Base-by-base conservation (phyloP, 2,329 filamentous ascomycete genomes). In the Microsporum canis region DNA sequence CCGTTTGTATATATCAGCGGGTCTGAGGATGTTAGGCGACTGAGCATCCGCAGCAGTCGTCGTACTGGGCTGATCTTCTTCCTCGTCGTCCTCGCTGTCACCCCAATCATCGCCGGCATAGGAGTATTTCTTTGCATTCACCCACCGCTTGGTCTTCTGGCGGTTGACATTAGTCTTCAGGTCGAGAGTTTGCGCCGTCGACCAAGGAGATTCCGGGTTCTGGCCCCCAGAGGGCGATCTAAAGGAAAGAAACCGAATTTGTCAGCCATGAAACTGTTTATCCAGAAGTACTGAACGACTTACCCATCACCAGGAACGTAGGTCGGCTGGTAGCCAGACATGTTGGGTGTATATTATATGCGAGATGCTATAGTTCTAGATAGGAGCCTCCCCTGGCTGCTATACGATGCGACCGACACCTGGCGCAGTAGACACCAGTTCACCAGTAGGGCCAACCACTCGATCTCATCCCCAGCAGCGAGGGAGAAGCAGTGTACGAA, bases 51-150 rank as follows among this genome's bases (percentile, higher is more conserved):
- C n/a, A 43, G n/a, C n/a, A 43, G 38, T 14, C 73, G 66, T 34
- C 27, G 3, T 17, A 6, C 29, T 33, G 29, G 53, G 34, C 34
- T 33, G 31, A 12, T 51, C 58, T 29, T 51, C 34, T 62, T 84
- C 82, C 6, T 86, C 83, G 39, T 87, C 84, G 61, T 80, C 80
- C 57, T 82, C 80, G 49, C 76, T 76, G 38, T 84, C 87, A 39
- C 90, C 92, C 91, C 92, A 96, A 70, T 96, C 92, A 68, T 95
- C 91, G 65, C 91, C 92, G 69, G 92, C 91, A 70, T 97, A 97
- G 70, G 84, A 88, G 68, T 88, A 86, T 62, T 84, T 81, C 73
- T 91, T 92, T 39, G 92, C 92, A 69, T 95, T 88, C 41, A 92
- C 87, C 92, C 92, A 97, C 82, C 95, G 95, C 75, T 87, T 88